Base-by-base conservation (phyloP, 1,284 basidiomycete genomes). In the Coniophora puteana region DNA sequence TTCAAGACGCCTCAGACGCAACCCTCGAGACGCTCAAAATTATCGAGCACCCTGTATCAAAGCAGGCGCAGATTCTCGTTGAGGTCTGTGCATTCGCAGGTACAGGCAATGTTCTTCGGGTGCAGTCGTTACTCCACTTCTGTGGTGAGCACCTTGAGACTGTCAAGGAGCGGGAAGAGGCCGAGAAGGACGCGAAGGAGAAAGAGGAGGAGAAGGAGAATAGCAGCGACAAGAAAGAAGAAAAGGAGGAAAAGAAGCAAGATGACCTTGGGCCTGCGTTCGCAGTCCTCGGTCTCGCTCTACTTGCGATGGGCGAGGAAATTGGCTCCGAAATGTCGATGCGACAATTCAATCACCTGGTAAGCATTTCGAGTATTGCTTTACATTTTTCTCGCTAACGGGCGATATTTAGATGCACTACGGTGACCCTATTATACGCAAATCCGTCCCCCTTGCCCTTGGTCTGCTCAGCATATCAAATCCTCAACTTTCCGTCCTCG, bases 271-370 rank as follows among this genome's bases (percentile, higher is more conserved):
- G 91, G 75, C 92, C 98, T 65, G 81, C 91, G 1, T 91, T 98
- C 52, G 91, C 96, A 11, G 93, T 96, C 29, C 76, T 99, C 33
- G 95, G 92, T 31, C 92, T 99, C 53, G 89, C 95, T 0, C 67
- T 99, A 36, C 89, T 99, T 30, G 88, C 95, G 1, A 99, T 99
- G 94, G 96, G 96, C 29, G 96, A 99, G 65, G 95, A 99, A 36
- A 86, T 99, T 34, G 96, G 96, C 38, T 83, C 94, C 4, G 93
- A 99, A 66, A 99, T 99, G 94, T 86, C 89, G 4, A 66, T 96
- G 49, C 72, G 93, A 53, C 90, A 93, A 57, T 93, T 97, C 73
- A 94, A 95, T 63, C 93, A 97, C 60, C 69, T 96, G 44, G 91
- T 93, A 51, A 52, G 82, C 68, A 8, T 25, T 20, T 13, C 4